These are phyloP conservation scores for Arthrobotrys pseudoclavata DNA, from an alignment of 2,329 filamentous ascomycete genomes.

Conservation along the genomic window DNA sequence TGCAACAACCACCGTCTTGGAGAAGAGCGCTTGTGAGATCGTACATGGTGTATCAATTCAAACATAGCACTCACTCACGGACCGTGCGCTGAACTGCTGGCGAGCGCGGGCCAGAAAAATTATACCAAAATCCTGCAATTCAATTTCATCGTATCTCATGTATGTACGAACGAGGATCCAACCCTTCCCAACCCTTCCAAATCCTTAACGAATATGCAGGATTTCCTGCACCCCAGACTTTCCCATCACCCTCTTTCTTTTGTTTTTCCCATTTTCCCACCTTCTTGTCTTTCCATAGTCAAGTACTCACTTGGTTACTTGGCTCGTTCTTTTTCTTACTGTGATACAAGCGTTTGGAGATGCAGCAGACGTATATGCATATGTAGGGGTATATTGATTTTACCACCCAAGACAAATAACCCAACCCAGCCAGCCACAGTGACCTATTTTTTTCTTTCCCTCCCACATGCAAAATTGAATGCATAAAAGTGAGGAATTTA, in stretches of 20 bases:
- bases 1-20: slow-evolving; percentile 7
- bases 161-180: slow-evolving; percentile 28
- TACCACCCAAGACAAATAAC: slow-evolving; percentile 11
- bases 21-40: not conserved
- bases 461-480: slow-evolving; percentile 9
- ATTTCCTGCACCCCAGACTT: slow-evolving; percentile 58
- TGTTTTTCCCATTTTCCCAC: not conserved
- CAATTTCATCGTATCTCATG: not conserved
- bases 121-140: not conserved
- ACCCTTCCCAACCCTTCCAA: slow-evolving; percentile 24
- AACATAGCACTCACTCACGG: not conserved
- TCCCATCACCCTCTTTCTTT: slow-evolving; percentile 12
- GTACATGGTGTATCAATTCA: not conserved
- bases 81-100: slow-evolving; percentile 17
- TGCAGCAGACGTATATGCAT: slow-evolving; percentile 15
- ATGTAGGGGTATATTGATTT: slow-evolving; percentile 28
- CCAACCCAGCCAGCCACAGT: not conserved
- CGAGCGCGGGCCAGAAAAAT: slow-evolving; percentile 16
- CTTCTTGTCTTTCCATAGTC: not conserved
- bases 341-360: slow-evolving; percentile 33
- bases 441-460: slow-evolving; percentile 5
- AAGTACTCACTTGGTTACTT: not conserved
- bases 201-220: slow-evolving; percentile 47
- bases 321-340: slow-evolving; percentile 30
- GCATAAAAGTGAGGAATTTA: slow-evolving; percentile 2